These are phyloP conservation scores for Trametes cinnabarina DNA, from an alignment of 768 basidiomycete genomes.

Conservation along the genomic window DNA sequence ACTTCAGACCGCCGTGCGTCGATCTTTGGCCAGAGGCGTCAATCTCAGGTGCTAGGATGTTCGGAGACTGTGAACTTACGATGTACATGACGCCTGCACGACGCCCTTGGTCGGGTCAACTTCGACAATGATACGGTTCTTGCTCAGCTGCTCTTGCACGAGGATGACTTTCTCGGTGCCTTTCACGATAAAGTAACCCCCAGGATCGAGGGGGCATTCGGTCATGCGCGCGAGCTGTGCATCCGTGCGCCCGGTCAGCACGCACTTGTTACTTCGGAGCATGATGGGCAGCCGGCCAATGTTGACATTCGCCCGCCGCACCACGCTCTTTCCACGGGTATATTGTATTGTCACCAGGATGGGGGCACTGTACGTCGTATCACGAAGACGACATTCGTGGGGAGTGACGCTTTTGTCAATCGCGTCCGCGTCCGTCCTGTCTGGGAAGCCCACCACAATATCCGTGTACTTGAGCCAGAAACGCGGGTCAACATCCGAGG, in stretches of 20 bases:
- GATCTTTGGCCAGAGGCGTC: slow-evolving; percentile 49
- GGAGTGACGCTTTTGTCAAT: slow-evolving; percentile 86
- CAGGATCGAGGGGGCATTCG: slow-evolving; percentile 97
- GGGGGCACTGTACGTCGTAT: slow-evolving; percentile 91
- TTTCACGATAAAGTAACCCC: slow-evolving; percentile 99
- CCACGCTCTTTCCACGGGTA: slow-evolving; percentile 86
- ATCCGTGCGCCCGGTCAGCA: slow-evolving; percentile 73
- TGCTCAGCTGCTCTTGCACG: slow-evolving; percentile 97
- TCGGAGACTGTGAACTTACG: slow-evolving; percentile 51
- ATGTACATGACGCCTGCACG: slow-evolving; percentile 94
- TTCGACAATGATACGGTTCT: slow-evolving; percentile 99
- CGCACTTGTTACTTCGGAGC: slow-evolving; percentile 94
- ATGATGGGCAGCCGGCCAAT: slow-evolving; percentile 95
- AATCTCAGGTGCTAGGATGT: slow-evolving; percentile 7
- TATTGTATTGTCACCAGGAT: slow-evolving; percentile 95
- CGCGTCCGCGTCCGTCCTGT: slow-evolving; percentile 79
- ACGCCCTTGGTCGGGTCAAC: slow-evolving; percentile 85
- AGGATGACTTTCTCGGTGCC: slow-evolving; percentile 99
- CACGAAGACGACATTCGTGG: slow-evolving; percentile 94
- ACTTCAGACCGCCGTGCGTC: slow-evolving; percentile 83
- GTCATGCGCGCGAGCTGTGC: slow-evolving; percentile 89
- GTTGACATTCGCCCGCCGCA: slow-evolving; percentile 76
- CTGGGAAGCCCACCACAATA: slow-evolving; percentile 89
- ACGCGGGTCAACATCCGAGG: slow-evolving; percentile 93
- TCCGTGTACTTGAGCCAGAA: slow-evolving; percentile 97